A percentile compares a stretch with the other conserved stretches of the same genome.
phyloP scores from a whole-genome alignment of 2,329 filamentous ascomycete species.

The Seiridium cupressi region DNA sequence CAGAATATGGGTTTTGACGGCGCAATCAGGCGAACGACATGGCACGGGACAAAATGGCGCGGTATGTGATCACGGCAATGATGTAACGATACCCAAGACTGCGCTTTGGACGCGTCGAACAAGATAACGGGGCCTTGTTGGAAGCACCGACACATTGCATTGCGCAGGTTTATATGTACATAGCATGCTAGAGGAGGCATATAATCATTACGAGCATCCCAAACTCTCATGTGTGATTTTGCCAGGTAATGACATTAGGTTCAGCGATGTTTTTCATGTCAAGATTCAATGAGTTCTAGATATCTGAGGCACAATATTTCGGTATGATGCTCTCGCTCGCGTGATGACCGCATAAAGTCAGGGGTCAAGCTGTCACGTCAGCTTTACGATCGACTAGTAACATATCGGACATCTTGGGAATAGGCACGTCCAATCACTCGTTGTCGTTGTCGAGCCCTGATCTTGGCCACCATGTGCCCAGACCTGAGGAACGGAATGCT shows the following conservation, averaged over 20 bases:
- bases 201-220: not conserved
- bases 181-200: not conserved
- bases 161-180: not conserved
- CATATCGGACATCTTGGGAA: no score
- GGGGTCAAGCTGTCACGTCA: not conserved
- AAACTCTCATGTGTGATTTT: no score
- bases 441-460: no score
- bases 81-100: not conserved
- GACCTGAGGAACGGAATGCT: no score
- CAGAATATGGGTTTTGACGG: not conserved
- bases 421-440: no score
- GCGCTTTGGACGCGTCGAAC: not conserved
- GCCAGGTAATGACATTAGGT: no score
- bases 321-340: no score
- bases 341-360: not conserved
- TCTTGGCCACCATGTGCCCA: no score
- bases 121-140: not conserved
- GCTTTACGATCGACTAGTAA: not conserved
- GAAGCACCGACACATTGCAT: not conserved
- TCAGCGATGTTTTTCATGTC: no score
- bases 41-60: not conserved
- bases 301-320: no score
- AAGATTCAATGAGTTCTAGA: no score
- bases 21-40: not conserved
- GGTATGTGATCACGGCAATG: not conserved